Base-by-base conservation (phyloP, 2,329 filamentous ascomycete genomes). In the Pseudogymnoascus sp. region DNA sequence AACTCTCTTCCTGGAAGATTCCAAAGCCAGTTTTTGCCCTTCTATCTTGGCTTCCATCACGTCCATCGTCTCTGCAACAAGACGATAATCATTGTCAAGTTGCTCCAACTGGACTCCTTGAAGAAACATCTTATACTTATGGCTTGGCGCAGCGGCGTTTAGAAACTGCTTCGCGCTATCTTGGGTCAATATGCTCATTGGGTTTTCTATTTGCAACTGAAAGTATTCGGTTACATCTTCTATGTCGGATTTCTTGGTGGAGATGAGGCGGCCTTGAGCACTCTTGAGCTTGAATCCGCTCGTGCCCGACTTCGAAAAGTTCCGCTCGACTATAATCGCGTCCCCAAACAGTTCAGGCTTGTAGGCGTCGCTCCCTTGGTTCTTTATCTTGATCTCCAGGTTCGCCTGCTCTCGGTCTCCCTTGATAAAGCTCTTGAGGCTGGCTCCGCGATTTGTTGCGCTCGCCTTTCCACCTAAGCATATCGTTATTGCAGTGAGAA, bases 111-210 rank as follows among this genome's bases (percentile, higher is more conserved):
- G 93, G 0, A 96, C 96, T 26, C 95, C 95, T 70, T 93, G 91
- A 65, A 96, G 84, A 72, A 99, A 99, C 71, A 97, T 97, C 69
- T 91, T 95, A 80, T 97, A 99, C 74, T 99, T 99, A 65, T 93
- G 87, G 3, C 84, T 79, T 0, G 92, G 85, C 2, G 86, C 89
- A 11, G 95, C 93, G 36, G 87, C 85, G 71, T 93, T 96, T 47
- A 99, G 82, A 70, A 99, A 99, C 64, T 96, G 90, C 10, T 95
- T 87, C 10, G 95, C 95, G 75, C 93, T 92, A 73, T 99, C 95
- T 75, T 99, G 95, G 0, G 93, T 96, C 17, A 99, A 81, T 6
- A 97, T 90, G 65, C 96, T 97, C 78, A 99, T 87, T 0, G 95
- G 95, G 69, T 99, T 99, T 72, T 97, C 93, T 64, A 99, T 91